Base-by-base conservation (phyloP, 495 filamentous ascomycete genomes). In the Aspergillus sclerotioniger region DNA sequence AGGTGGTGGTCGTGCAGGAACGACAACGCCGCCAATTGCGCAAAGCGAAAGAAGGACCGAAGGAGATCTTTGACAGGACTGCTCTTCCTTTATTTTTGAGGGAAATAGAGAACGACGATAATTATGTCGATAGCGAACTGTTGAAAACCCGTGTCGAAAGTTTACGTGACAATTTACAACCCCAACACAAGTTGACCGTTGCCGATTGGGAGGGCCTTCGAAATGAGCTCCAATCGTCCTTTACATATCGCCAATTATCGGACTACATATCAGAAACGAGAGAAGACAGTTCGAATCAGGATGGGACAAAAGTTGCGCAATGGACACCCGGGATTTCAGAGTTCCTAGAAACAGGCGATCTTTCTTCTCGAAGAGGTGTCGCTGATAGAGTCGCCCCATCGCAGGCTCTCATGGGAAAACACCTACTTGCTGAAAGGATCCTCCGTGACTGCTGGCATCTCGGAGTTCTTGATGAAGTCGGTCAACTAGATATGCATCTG, bases 391-490 rank as follows among this genome's bases (percentile, higher is more conserved):
- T 63, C 48, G 60, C 60, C 9, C 46, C 51, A 15, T 31, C 62
- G 17, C 60, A 57, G 37, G 60, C 54, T 12, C 48, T 67, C 19
- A 71, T 60, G 46, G 60, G 61, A 8, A 81, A 80, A 48, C 15
- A 70, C 0, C 41, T 66, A 1, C 51, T 79, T 10, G 68, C 70
- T 33, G 71, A 77, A 39, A 68, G 46, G 17, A 74, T 82, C 31
- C 62, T 80, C 48, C 68, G 75, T 12, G 70, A 76, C 17, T 73
- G 68, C 53, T 82, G 79, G 79, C 56, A 76, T 20, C 53, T 82
- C 29, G 70, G 62, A 8, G 49, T 74, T 15, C 43, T 43, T n/a
- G 62, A 67, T 25, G 74, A 79, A 52, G 35, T 73, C 37, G 79
- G 79, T 10, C 73, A 75, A 53, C 20, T 80, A 28, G 77, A 80